Evolutionary conservation across 2,329 filamentous ascomycete genomes (phyloP).

Genomic region (Acarospora socialis): DNA sequence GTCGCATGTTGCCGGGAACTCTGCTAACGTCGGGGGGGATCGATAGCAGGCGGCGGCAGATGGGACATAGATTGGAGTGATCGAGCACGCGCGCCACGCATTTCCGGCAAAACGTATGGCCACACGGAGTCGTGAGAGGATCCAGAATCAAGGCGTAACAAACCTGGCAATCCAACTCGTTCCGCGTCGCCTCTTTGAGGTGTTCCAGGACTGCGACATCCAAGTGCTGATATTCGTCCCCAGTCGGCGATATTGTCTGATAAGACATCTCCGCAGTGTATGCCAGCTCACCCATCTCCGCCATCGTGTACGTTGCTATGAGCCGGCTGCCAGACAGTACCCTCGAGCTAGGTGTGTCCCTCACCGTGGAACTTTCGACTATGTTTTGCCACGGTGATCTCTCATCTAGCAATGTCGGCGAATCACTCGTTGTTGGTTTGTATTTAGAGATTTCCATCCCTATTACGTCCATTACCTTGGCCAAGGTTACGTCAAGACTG

Average conservation of each 20-base stretch:
- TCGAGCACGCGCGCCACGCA: conserved; percentile 66
- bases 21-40: conserved; percentile 35
- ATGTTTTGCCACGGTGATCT: conserved; percentile 23
- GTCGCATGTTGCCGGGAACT: conserved; percentile 45
- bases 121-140: conserved; percentile 70
- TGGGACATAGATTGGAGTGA: conserved; percentile 63
- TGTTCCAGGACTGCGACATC: conserved; percentile 40
- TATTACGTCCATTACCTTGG: conserved; percentile 52
- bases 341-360: conserved; percentile 25
- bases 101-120: conserved; percentile 75
- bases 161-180: conserved; percentile 75
- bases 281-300: conserved; percentile 44
- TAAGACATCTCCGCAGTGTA: conserved; percentile 44
- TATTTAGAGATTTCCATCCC: conserved; percentile 37
- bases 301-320: conserved; percentile 51
- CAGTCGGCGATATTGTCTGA: conserved; percentile 13
- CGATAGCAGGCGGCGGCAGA: conserved; percentile 56
- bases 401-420: conserved; percentile 29
- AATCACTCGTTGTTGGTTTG: conserved; percentile 20
- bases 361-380: conserved; percentile 17
- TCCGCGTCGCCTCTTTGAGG: conserved; percentile 47
- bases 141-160: conserved; percentile 73
- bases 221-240: conserved; percentile 20
- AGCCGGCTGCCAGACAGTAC: conserved; percentile 40
- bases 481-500: conserved; percentile 59